A percentile compares a stretch with the other conserved stretches of the same genome.
These are phyloP conservation scores for Elsinoe perseae DNA, from an alignment of 2,329 filamentous ascomycete species.

Conservation along the genomic window DNA sequence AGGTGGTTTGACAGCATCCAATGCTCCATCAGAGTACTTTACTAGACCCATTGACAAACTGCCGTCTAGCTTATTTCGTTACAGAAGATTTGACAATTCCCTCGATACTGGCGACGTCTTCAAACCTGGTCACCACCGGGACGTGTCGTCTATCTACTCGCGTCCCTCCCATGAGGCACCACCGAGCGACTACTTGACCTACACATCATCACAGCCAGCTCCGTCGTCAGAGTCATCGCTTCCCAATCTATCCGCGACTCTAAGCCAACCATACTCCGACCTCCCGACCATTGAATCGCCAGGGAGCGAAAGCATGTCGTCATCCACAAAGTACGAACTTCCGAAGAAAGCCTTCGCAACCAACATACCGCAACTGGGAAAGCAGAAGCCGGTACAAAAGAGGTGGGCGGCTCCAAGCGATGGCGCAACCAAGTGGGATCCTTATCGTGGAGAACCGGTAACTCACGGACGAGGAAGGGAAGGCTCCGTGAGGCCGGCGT, in stretches of 20 bases:
- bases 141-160: slow-evolving; percentile 6
- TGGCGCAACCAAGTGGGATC: background rate
- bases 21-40: slow-evolving; percentile 16
- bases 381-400: background rate
- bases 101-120: slow-evolving; percentile 15
- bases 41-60: slow-evolving; percentile 8
- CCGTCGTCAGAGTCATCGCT: background rate
- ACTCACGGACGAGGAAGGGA: background rate
- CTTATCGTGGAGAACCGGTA: background rate
- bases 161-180: slow-evolving; percentile 1
- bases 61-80: slow-evolving; percentile 15
- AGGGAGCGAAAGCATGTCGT: background rate
- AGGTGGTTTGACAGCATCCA: slow-evolving; percentile 13
- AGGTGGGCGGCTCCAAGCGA: background rate
- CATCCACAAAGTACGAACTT: background rate
- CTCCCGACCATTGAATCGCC: slow-evolving; percentile 2
- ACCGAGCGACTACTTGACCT: background rate
- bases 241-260: background rate
- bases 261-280: slow-evolving; percentile 10
- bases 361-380: slow-evolving; percentile 7
- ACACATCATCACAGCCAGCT: background rate
- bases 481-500: background rate
- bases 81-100: slow-evolving; percentile 12
- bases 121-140: slow-evolving; percentile 4
- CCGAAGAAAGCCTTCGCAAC: slow-evolving; percentile 3